phyloP scores from a whole-genome alignment of 1,284 basidiomycete species.

The Xanthoconium separans region DNA sequence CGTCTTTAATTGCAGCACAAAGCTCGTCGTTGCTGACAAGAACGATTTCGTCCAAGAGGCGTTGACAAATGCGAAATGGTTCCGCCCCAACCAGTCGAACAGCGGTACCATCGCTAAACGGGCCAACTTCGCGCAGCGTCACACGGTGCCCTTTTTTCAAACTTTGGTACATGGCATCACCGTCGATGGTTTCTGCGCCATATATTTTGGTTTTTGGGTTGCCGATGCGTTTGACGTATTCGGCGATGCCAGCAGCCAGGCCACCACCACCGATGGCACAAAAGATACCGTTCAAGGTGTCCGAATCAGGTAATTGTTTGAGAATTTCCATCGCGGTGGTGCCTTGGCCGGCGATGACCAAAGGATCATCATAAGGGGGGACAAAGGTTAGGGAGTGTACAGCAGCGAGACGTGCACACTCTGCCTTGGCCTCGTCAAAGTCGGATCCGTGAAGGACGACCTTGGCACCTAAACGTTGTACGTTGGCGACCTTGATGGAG shows the following conservation, averaged over 20 bases:
- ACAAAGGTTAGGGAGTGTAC: slow-evolving; percentile 86
- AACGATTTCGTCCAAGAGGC: slow-evolving; percentile 84
- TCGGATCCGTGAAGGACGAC: slow-evolving; percentile 91
- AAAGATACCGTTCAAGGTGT: slow-evolving; percentile 85
- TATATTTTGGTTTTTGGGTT: slow-evolving; percentile 81
- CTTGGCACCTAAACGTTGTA: slow-evolving; percentile 90
- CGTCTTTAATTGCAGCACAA: slow-evolving; percentile 98
- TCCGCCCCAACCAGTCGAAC: slow-evolving; percentile 97
- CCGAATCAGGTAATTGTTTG: slow-evolving; percentile 77
- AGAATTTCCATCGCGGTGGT: slow-evolving; percentile 95
- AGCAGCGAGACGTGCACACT: slow-evolving; percentile 84
- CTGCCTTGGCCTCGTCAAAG: slow-evolving; percentile 96
- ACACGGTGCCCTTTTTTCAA: slow-evolving; percentile 78
- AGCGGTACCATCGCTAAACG: slow-evolving; percentile 98
- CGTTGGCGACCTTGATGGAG: slow-evolving; percentile 94
- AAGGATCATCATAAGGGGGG: slow-evolving; percentile 96
- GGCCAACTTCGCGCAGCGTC: slow-evolving; percentile 86
- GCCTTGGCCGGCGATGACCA: slow-evolving; percentile 97
- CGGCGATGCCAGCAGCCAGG: slow-evolving; percentile 83
- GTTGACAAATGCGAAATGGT: slow-evolving; percentile 88
- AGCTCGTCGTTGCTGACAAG: slow-evolving; percentile 94
- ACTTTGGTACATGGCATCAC: slow-evolving; percentile 88
- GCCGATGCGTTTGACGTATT: slow-evolving; percentile 94
- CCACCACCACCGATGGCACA: slow-evolving; percentile 93
- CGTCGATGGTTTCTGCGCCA: slow-evolving; percentile 96